Base-by-base conservation (phyloP, 106 monocot genomes). In the Platanthera zijinensis region DNA sequence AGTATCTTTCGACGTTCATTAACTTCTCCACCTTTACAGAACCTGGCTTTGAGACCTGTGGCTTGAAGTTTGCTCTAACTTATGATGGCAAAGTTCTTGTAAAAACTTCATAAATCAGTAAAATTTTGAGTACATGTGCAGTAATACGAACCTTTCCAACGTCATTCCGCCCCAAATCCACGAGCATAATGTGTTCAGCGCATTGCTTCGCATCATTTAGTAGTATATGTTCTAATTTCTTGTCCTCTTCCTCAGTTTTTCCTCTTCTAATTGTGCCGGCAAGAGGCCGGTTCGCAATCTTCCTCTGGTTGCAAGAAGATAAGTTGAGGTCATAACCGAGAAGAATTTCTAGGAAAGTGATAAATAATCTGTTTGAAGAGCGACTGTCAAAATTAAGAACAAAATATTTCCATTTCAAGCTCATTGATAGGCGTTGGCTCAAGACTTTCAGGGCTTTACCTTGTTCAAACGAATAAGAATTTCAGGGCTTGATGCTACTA, bases 401-500 rank as follows among this genome's bases (percentile, higher is more conserved):
- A 39, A 39, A 39, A 39, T 39, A 39, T 39, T 39, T 39, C 39
- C 39, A 39, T 1, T 39, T 39, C 39, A 39, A 39, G 39, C 3
- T 39, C 39, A 39, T 39, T 3, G 39, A 39, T 39, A 39, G 39
- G 3, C 39, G 39, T 39, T 39, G 39, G 39, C 39, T 39, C 39
- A 39, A 39, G 39, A 39, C 39, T 39, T 53, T 53, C 14, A 10
- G 63, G 15, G 17, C 45, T n/a, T 53, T 81, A 97, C 96, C 75
- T 88, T 80, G 45, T 86, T 83, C 45, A 94, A 90, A 53, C 80
- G 86, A 76, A 89, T 94, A 82, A 97, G 91, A 84, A 97, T 94
- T 81, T 97, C 93, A 48, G 93, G 96, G 53, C 96, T 97, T 75
- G 96, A 93, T 48, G 86, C 93, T 22, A 87, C 96, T 7, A 97